These are phyloP conservation scores for Aphanomyces stellatus DNA, from an alignment of 352 stramenopile genomes.

Conservation along the genomic window DNA sequence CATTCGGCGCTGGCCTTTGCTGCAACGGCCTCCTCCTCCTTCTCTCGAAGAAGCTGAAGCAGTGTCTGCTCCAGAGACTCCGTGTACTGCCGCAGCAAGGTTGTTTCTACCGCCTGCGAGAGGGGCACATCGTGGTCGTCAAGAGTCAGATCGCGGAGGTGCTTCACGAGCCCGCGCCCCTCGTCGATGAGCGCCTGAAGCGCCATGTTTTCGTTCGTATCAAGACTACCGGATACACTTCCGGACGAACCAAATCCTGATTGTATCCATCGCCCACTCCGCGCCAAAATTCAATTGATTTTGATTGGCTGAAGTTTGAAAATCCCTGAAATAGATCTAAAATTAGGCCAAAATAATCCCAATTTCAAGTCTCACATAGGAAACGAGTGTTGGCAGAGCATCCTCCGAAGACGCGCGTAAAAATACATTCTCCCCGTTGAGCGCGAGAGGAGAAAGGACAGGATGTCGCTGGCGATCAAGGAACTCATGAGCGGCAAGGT, in stretches of 20 bases:
- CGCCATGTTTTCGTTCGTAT: not conserved
- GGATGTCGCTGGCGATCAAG: constrained; percentile 16
- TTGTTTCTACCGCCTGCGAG: not conserved
- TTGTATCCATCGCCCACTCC: not conserved
- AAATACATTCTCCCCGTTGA: not conserved
- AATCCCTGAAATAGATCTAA: not conserved
- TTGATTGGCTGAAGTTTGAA: not conserved
- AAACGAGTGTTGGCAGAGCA: too few relatives aligned
- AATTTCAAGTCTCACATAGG: not conserved
- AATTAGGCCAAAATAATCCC: not conserved
- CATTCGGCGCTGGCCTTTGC: constrained; percentile 13
- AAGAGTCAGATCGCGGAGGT: not conserved
- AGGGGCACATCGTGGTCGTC: not conserved
- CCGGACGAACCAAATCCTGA: not conserved
- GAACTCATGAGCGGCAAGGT: constrained; percentile 14
- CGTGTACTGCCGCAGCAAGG: not conserved
- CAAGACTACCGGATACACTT: not conserved
- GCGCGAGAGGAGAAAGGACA: not conserved
- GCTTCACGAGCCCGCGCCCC: not conserved
- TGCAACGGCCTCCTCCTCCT: not conserved
- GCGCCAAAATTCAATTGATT: not conserved
- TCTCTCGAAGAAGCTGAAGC: not conserved
- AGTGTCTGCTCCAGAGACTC: not conserved
- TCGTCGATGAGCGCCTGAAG: not conserved
- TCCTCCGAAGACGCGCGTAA: not conserved